Conservation (phyloP, 1,284 basidiomycete species). For the Cerioporus squamosus region DNA sequence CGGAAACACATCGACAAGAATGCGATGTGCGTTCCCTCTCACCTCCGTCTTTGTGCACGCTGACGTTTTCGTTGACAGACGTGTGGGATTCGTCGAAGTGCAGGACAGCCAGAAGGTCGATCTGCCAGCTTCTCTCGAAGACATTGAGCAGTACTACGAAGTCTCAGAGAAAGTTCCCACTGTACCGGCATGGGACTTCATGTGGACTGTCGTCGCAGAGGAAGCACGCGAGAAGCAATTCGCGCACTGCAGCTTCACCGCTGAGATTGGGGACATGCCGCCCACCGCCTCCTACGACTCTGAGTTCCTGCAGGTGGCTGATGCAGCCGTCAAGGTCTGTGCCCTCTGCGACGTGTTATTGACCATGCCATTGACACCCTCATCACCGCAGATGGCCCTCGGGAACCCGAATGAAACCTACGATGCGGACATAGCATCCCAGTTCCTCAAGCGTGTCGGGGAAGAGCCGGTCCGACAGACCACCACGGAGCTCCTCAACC, state of each 20-base stretch:
- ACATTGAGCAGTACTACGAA: conserved; percentile 51
- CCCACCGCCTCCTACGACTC: conserved; percentile 32
- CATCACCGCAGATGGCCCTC: conserved; percentile 66
- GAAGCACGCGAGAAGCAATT: conserved; percentile 77
- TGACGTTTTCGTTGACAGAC: conserved; percentile 38
- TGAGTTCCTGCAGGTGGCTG: conserved; percentile 57
- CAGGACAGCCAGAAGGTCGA: conserved; percentile 39
- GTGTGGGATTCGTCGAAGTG: conserved; percentile 59
- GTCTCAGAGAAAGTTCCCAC: conserved; percentile 48
- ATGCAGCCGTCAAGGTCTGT: conserved; percentile 72
- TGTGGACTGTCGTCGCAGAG: conserved; percentile 72
- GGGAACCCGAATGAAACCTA: conserved; percentile 73
- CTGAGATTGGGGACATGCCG: conserved; percentile 46
- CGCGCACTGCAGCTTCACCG: conserved; percentile 59
- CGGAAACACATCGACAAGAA: conserved; percentile 84
- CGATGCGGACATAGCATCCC: conserved; percentile 56
- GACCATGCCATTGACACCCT: background rate
- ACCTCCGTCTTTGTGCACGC: background rate
- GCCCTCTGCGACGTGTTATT: background rate
- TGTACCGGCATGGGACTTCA: conserved; percentile 67
- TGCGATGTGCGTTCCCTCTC: conserved; percentile 65
- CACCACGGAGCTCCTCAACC: conserved; percentile 59
- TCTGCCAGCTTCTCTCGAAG: conserved; percentile 52
- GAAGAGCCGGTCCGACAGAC: conserved; percentile 56
- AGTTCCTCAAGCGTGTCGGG: conserved; percentile 58